These are phyloP conservation scores for Arthrobotrys musiformis DNA, from an alignment of 2,329 filamentous ascomycete species.

Conservation along the genomic window DNA sequence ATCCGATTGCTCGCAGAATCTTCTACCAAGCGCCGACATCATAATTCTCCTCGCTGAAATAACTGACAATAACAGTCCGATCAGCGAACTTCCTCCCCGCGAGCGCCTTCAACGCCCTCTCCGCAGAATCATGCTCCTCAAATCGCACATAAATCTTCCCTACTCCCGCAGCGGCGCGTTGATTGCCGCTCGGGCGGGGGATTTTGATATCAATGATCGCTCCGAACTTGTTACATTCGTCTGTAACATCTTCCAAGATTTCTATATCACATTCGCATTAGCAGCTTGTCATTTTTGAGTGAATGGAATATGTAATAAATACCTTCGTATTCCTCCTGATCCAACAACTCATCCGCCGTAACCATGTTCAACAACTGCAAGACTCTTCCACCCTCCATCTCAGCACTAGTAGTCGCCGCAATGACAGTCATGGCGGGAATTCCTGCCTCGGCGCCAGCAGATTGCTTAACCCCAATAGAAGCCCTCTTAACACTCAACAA, in stretches of 20 bases:
- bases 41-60: conserved; percentile 98
- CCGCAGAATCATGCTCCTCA: conserved; percentile 78
- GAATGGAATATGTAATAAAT: conserved; percentile 59
- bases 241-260: conserved; percentile 92
- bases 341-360: conserved; percentile 91
- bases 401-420: conserved; percentile 83
- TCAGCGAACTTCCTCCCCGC: conserved; percentile 96
- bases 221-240: conserved; percentile 94
- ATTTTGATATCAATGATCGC: conserved; percentile 88
- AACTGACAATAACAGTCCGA: conserved; percentile 94
- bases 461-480: conserved; percentile 93
- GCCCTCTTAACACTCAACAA: conserved; percentile 86
- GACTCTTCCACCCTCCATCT: conserved; percentile 83
- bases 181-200: conserved; percentile 83
- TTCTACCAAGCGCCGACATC: conserved; percentile 88
- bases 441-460: conserved; percentile 89
- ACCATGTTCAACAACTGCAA: conserved; percentile 98
- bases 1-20: too few relatives aligned
- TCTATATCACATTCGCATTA: conserved; percentile 68
- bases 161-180: conserved; percentile 84
- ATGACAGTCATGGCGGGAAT: conserved; percentile 98
- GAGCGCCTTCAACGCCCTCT: conserved; percentile 86
- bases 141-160: conserved; percentile 99
- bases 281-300: background rate
- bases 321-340: conserved; percentile 96